These are phyloP conservation scores for Pittosporum tobira DNA, from an alignment of 129 eudicot genomes.

Conservation along the genomic window DNA sequence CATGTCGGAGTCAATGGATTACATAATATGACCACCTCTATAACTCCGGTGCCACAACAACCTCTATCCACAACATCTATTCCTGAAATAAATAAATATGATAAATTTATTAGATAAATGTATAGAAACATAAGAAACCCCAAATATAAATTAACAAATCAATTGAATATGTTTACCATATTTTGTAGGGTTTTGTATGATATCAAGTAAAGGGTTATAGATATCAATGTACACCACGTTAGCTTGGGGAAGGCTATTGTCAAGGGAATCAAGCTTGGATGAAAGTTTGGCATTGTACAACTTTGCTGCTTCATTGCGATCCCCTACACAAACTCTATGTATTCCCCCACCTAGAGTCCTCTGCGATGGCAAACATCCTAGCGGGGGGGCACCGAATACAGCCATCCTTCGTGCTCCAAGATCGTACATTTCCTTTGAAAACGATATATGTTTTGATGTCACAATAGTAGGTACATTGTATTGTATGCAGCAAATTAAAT, in stretches of 20 bases:
- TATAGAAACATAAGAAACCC: no score
- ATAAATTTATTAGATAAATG: no score
- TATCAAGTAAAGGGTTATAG: slow-evolving; percentile 22
- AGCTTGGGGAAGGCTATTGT: slow-evolving; percentile 19
- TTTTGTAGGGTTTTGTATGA: slow-evolving; percentile 30
- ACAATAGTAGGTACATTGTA: no score
- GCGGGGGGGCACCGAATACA: slow-evolving; percentile 53
- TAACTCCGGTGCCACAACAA: slow-evolving; percentile 42
- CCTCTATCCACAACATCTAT: slow-evolving; percentile 29
- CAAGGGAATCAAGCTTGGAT: slow-evolving; percentile 21
- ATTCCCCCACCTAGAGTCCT: slow-evolving; percentile 56
- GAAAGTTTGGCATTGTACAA: slow-evolving; percentile 41
- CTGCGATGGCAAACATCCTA: slow-evolving; percentile 75
- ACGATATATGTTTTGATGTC: no score
- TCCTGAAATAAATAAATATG: neutral
- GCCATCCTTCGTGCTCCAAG: slow-evolving; percentile 65
- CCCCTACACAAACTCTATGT: slow-evolving; percentile 34
- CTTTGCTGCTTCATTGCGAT: slow-evolving; percentile 43
- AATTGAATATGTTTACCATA: no score
- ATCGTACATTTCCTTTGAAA: slow-evolving; percentile 43
- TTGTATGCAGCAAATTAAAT: no score
- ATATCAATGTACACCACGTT: no score
- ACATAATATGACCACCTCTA: slow-evolving; percentile 37
- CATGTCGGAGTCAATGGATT: slow-evolving; percentile 28
- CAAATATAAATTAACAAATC: no score